phyloP scores from a whole-genome alignment of 2,329 filamentous ascomycete species.

The Camptophora hylomeconis region DNA sequence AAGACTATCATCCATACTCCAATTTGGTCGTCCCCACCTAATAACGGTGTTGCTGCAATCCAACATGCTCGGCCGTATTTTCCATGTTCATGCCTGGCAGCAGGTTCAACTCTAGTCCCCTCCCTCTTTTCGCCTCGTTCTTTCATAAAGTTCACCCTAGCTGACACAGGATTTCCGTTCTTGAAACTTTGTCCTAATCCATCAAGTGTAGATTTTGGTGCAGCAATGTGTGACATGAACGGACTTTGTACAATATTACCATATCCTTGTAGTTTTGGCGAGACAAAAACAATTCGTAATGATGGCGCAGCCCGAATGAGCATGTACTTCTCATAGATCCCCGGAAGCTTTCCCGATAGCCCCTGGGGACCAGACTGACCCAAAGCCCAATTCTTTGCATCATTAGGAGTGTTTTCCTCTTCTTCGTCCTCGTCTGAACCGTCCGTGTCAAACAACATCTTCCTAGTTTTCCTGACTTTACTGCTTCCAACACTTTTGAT shows the following conservation, averaged over 20 bases:
- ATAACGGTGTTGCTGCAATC: slow-evolving; percentile 32
- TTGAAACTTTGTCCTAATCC: slow-evolving; percentile 27
- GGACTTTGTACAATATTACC: slow-evolving; percentile 24
- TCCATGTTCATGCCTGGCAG: slow-evolving; percentile 9
- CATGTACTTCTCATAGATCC: slow-evolving; percentile 22
- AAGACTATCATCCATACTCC: slow-evolving; percentile 37
- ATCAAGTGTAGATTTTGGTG: slow-evolving; percentile 23
- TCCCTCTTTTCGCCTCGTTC: slow-evolving; percentile 8
- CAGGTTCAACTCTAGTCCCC: slow-evolving; percentile 8
- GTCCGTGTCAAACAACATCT: slow-evolving; percentile 9
- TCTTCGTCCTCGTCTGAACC: slow-evolving; percentile 6
- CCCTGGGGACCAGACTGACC: slow-evolving; percentile 13
- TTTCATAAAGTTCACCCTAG: slow-evolving; percentile 28
- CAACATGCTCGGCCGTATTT: slow-evolving; percentile 21
- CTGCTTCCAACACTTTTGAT: slow-evolving; percentile 10
- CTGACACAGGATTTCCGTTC: slow-evolving; percentile 28
- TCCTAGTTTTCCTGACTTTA: slow-evolving; percentile 6
- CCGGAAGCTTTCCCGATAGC: slow-evolving; percentile 19
- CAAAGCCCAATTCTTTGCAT: slow-evolving; percentile 9
- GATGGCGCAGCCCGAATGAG: slow-evolving; percentile 19
- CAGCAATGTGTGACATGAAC: slow-evolving; percentile 31
- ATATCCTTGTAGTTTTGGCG: slow-evolving; percentile 19
- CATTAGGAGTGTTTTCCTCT: slow-evolving; percentile 3
- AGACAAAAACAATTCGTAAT: slow-evolving; percentile 22
- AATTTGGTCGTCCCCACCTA: slow-evolving; percentile 29